A percentile compares a stretch with the other conserved stretches of the same genome.
Conservation (phyloP, 345 rosid genomes). For the Ceriops tagal region DNA sequence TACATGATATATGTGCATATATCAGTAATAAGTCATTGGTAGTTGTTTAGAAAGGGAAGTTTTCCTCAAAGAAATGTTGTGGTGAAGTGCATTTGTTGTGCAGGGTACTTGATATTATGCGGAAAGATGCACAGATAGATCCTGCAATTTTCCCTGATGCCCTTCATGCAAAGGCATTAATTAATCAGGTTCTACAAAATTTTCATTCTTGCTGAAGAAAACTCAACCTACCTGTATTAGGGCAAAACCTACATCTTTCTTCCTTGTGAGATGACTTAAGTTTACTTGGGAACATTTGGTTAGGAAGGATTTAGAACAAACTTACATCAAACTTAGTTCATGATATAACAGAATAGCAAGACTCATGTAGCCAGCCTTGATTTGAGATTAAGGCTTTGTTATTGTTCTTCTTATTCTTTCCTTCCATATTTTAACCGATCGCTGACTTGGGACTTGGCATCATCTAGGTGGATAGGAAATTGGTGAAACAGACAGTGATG, state of each 20-base stretch:
- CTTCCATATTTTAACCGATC: background rate
- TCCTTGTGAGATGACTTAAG: background rate
- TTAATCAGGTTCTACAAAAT: constrained; percentile 56
- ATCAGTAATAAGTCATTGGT: constrained; percentile 12
- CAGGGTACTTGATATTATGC: constrained; percentile 84
- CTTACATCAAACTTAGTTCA: too few species aligned
- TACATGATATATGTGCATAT: background rate
- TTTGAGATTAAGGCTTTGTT: too few species aligned
- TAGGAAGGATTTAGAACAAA: too few species aligned
- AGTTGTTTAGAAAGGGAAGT: constrained; percentile 1
- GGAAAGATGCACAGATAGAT: constrained; percentile 74
- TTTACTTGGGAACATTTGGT: too few species aligned
- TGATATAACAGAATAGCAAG: too few species aligned
- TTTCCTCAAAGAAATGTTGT: constrained; percentile 7
- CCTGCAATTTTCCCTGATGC: constrained; percentile 70
- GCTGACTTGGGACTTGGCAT: constrained; percentile 27
- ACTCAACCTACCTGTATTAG: too few species aligned
- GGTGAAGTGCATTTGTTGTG: constrained; percentile 20
- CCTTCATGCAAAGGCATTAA: constrained; percentile 51
- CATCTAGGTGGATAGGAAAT: constrained; percentile 87
- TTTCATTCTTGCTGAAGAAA: constrained; percentile 5
- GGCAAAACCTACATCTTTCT: too few species aligned
- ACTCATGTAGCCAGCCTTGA: too few species aligned
- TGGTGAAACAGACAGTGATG: constrained; percentile 99
- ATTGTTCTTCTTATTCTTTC: background rate